Evolutionary conservation across 1,284 basidiomycete species (phyloP), one percentile per base, ranked within the genome.

Genomic region (Ganoderma lingzhi): DNA sequence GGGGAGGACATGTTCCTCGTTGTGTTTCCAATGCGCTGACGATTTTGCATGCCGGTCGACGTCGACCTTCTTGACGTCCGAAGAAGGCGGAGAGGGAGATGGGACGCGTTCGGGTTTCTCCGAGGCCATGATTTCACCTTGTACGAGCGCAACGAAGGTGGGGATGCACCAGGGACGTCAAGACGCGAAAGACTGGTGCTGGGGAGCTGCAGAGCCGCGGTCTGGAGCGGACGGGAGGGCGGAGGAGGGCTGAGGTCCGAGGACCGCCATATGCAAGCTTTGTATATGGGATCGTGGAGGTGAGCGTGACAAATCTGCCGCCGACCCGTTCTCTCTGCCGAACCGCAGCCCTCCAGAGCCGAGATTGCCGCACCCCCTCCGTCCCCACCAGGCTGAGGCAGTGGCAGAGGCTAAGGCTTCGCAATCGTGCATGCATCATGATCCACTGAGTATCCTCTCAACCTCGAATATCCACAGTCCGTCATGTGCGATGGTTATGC

Each of bases 1-100:
- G 2, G 83, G 83, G 0, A 84, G 74, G 45, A 82, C 79, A 71
- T 84, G 83, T 64, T 82, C 76, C 67, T 84, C 83, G 55, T 75
- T 70, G 10, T 69, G 69, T 67, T 81, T 83, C 83, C 83, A 84
- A 14, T 78, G 75, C 41, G 77, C 76, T 6, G 79, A 76, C 6
- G 78, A 75, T 61, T 78, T 75, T 17, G 30, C 55, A 51, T 56
- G 62, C 53, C 42, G 65, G 12, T 28, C 53, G 44, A 62, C 71
- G 12, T 28, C 53, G 44, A 62, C 71, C 66, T 69, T 73, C 66
- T 71, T 70, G 14, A 41, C n/a, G 32, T 69, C 64, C 12, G 68
- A 59, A 12, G 62, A 28, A 35, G 53, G 39, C 15, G 65, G 44
- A 35, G 67, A 30, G n/a, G 64, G 55, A 60, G 67, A 19, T n/a